Evolutionary conservation across 768 basidiomycete genomes (phyloP), one percentile per base, ranked within the genome.

Genomic region (Serendipita vermifera): DNA sequence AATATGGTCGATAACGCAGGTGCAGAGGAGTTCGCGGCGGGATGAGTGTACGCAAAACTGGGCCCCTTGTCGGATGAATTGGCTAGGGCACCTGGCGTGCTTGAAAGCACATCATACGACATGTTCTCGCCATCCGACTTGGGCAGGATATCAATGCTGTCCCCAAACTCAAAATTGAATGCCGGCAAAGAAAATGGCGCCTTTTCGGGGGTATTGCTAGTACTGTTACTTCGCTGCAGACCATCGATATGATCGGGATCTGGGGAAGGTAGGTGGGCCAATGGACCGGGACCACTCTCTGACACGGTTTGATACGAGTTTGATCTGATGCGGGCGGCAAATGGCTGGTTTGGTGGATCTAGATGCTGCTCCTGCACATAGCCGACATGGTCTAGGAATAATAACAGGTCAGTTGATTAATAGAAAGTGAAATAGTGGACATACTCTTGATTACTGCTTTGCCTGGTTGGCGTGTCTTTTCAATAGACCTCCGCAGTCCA

Each of bases 361-460:
- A 51, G 29, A 31, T 51, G 32, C n/a, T 51, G 17, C 24, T 51
- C 46, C 17, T 51, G 46, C 9, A 51, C 32, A 36, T 31, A 26
- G 5, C 24, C 32, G 6, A 20, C 9, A 20, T 17, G 36, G 22
- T 31, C 29, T 46, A 20, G 24, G 35, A 20, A 15, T 27, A 51
- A 11, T n/a, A 11, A 27, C 7, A 51, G 24, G 36, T 24, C 27
- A 15, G 7, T 15, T 7, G 1, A 17, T 54, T 32, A 24, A 15
- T 11, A 40, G 26, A 38, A 53, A 27, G 32, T 13, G 4, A 9
- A 46, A 22, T 22, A 58, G 31, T n/a, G n/a, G 40, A 78, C 83
- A 66, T 68, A 88, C 88, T 69, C 74, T 97, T 99, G 59, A 99
- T 70, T 57, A 99, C 97, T 20, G 94, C 90, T 68, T 77, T 87